Evolutionary conservation across 805 yeast genomes (phyloP), one percentile per base, ranked within the genome.

Genomic region (Blastobotrys muscicola): DNA sequence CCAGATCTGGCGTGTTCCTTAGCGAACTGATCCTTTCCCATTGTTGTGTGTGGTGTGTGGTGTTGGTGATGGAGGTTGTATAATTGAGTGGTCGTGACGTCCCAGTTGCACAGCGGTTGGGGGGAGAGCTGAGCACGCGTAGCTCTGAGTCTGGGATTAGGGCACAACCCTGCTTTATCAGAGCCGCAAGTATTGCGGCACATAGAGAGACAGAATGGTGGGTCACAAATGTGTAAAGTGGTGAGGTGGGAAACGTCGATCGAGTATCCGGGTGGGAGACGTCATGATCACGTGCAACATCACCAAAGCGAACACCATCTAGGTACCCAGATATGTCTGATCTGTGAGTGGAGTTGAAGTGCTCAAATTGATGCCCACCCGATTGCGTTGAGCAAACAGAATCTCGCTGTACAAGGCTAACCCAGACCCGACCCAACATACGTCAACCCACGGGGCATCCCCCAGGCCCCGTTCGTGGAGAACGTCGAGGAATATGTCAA

Each of bases 21-120:
- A 71, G 80, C 70, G 74, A 82, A 78, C 78, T 85, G 95, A 78
- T 92, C 97, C 76, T 82, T 85, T 82, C 96, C 97, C 97, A 89
- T 89, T 66, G 55, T 39, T 45, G 41, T 26, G 43, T 43, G 20
- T 42, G 41, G 16, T 29, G 38, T 37, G 40, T 20, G 33, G 33
- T 41, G 45, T 39, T 33, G 26, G 33, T 16, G 38, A n/a, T 29
- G 33, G 31, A 30, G n/a, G n/a, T 26, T 36, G 29, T 26, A 42
- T 30, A 31, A 14, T n/a, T 8, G 36, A 33, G 36, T 12, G 26
- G 26, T 20, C 26, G 26, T 20, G 26, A 20, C 26, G 26, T 20
- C 26, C 26, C 26, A 20, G 26, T 20, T 20, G 4, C 26, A 6
- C 26, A 4, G 26, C 26, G 26, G 5, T 33, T 33, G 36, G 20